phyloP scores from a whole-genome alignment of 768 basidiomycete genomes.

The Hypholoma fasciculare region DNA sequence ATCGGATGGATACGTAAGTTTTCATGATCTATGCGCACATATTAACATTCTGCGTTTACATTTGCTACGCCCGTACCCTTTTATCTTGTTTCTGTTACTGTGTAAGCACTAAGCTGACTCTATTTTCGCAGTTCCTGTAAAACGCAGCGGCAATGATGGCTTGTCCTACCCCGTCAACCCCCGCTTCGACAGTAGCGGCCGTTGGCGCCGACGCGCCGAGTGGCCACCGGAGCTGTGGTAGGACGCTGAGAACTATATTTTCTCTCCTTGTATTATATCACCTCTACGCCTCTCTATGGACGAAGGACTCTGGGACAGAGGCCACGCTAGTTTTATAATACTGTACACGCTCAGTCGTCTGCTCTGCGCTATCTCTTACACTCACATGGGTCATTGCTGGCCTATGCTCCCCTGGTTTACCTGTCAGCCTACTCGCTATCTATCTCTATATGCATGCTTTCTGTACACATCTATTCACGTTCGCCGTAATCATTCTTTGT shows the following conservation, averaged over 20 bases:
- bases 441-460: background rate
- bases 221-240: conserved; percentile 72
- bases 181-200: conserved; percentile 69
- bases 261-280: background rate
- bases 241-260: background rate
- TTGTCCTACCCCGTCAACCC: conserved; percentile 67
- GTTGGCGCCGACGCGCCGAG: conserved; percentile 62
- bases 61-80: conserved; percentile 2
- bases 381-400: background rate
- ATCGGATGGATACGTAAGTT: conserved; percentile 82
- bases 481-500: background rate
- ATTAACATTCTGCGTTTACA: too few species aligned
- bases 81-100: background rate
- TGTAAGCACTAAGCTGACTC: background rate
- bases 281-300: background rate
- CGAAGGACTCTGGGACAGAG: background rate
- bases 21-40: conserved; percentile 2
- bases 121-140: conserved; percentile 46
- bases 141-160: conserved; percentile 54
- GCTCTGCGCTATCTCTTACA: background rate
- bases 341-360: background rate
- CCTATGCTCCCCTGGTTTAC: background rate
- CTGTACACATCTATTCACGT: background rate
- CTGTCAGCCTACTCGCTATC: background rate
- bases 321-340: background rate